A percentile compares a stretch with the other conserved stretches of the same genome.
Conservation (phyloP, 805 yeast genomes). For the Ogataea corticis region DNA sequence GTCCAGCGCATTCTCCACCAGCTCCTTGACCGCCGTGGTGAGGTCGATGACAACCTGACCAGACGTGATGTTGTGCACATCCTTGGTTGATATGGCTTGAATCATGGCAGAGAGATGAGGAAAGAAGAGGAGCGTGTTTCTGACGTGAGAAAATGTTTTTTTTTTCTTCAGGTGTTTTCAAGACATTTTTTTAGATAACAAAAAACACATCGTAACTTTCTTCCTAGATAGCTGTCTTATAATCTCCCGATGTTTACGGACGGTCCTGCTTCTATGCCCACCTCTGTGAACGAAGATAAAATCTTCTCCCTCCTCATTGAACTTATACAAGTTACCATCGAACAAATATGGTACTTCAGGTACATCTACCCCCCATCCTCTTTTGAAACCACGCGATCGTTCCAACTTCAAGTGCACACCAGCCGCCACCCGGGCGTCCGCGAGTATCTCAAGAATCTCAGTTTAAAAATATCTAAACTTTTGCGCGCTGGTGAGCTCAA, state of each 20-base stretch:
- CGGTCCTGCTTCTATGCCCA: too few relatives aligned
- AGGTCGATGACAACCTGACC: conserved; percentile 91
- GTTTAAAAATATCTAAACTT: conserved; percentile 22
- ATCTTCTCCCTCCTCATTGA: conserved; percentile 43
- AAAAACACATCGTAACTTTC: too few relatives aligned
- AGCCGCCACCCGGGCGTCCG: conserved; percentile 49
- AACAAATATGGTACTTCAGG: conserved; percentile 55
- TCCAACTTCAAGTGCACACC: conserved; percentile 42
- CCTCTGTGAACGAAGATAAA: neutral
- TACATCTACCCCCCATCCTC: conserved; percentile 53
- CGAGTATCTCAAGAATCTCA: conserved; percentile 37
- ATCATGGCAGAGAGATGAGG: conserved; percentile 21
- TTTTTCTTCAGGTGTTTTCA: too few relatives aligned
- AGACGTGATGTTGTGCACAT: conserved; percentile 78
- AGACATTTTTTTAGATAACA: too few relatives aligned
- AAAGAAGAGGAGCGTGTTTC: neutral
- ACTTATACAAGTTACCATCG: conserved; percentile 50
- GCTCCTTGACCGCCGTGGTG: conserved; percentile 76
- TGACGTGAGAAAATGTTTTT: too few relatives aligned
- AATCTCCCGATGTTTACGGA: too few relatives aligned
- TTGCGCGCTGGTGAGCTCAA: conserved; percentile 25
- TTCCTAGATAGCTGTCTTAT: too few relatives aligned
- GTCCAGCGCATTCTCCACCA: conserved; percentile 85
- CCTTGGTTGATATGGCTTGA: conserved; percentile 44
- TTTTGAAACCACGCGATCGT: conserved; percentile 45